Conservation (phyloP, 345 rosid species). For the Rhodamnia argentea region DNA sequence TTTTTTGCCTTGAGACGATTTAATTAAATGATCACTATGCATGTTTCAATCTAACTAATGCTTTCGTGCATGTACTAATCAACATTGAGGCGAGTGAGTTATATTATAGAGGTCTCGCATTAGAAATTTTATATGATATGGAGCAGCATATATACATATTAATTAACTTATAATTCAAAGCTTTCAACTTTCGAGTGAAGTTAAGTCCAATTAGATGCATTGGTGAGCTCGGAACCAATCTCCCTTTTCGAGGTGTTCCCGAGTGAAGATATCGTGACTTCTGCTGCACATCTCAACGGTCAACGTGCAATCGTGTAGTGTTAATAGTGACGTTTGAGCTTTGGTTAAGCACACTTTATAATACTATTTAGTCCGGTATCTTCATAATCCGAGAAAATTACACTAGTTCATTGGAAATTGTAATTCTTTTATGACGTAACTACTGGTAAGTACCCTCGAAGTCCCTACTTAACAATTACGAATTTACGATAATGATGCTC, state of each 20-base stretch:
- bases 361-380: neutral
- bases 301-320: neutral
- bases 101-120: neutral
- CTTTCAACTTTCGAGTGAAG: neutral
- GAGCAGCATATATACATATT: neutral
- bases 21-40: neutral
- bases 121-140: fast-evolving
- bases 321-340: neutral
- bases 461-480: neutral
- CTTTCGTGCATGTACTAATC: neutral
- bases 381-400: neutral
- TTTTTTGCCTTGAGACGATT: neutral
- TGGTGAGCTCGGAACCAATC: neutral
- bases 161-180: neutral
- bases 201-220: neutral
- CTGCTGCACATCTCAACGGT: neutral
- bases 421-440: neutral
- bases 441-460: neutral
- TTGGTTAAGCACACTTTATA: neutral
- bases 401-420: neutral
- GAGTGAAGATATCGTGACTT: neutral
- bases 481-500: neutral
- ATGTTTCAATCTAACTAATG: neutral
- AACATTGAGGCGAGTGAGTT: neutral
- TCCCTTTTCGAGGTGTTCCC: neutral